phyloP scores from a whole-genome alignment of 2,329 filamentous ascomycete species.

The Didymosphaeria variabile region DNA sequence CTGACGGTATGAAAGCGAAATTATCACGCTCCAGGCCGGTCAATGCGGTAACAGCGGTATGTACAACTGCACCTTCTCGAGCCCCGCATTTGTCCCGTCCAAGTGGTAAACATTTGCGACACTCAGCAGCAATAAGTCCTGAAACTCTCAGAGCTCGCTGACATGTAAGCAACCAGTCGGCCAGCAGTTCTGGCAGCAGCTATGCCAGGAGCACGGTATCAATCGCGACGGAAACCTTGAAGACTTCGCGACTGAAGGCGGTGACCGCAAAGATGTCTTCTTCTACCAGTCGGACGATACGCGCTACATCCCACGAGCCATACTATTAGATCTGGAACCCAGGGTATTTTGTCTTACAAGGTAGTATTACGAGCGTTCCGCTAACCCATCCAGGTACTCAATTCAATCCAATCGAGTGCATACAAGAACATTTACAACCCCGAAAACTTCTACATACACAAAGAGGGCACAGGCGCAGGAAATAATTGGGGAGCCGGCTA shows the following conservation, averaged over 20 bases:
- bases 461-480: constrained; percentile 90
- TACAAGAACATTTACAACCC: constrained; percentile 99
- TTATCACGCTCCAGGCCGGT: constrained; percentile 98
- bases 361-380: not conserved
- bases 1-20: constrained; percentile 73
- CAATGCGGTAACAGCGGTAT: constrained; percentile 99
- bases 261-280: constrained; percentile 98
- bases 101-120: constrained; percentile 5
- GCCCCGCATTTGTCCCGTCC: constrained; percentile 6
- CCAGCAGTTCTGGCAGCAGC: constrained; percentile 98
- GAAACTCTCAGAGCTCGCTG: constrained; percentile 1
- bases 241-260: constrained; percentile 96
- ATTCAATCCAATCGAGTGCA: constrained; percentile 88
- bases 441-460: constrained; percentile 97
- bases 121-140: constrained; percentile 41
- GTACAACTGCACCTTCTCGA: constrained; percentile 52
- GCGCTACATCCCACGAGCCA: constrained; percentile 94
- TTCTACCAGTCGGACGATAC: constrained; percentile 99
- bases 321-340: constrained; percentile 93
- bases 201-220: constrained; percentile 98
- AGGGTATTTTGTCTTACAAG: constrained; percentile 62
- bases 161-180: constrained; percentile 71
- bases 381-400: constrained; percentile 71
- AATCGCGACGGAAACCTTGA: constrained; percentile 96
- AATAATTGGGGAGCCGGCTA: constrained; percentile 99